Percentiles rank a stretch among this genome's conserved stretches.
Conservation (phyloP, 225 moss, liverwort and hornwort genomes). For the Asterella californica region DNA sequence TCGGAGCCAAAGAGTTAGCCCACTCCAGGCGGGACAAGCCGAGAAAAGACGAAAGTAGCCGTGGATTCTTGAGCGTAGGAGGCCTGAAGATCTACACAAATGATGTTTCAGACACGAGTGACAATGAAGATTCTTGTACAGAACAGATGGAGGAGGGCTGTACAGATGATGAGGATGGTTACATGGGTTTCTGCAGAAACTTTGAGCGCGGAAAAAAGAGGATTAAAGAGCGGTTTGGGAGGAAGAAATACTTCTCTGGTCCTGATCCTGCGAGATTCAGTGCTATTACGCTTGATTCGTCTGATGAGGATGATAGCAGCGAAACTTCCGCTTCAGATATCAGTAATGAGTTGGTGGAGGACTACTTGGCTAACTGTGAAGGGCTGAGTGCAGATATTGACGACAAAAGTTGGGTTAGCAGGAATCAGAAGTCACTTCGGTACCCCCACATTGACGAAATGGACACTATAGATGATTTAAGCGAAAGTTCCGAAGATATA, state of each 20-base stretch:
- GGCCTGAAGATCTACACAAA: slow-evolving; percentile 61
- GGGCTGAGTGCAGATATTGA: slow-evolving; percentile 51
- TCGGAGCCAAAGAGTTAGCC: slow-evolving; percentile 15
- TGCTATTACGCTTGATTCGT: slow-evolving; percentile 49
- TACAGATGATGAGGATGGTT: slow-evolving; percentile 46
- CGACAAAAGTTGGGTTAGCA: slow-evolving; percentile 49
- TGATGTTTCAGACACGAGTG: slow-evolving; percentile 21
- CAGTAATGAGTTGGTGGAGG: slow-evolving; percentile 68
- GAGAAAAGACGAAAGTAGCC: slow-evolving; percentile 23
- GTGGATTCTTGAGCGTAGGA: slow-evolving; percentile 66
- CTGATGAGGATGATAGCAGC: slow-evolving; percentile 53
- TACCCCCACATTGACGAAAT: slow-evolving; percentile 63
- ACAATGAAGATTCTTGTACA: slow-evolving; percentile 22
- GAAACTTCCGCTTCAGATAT: slow-evolving; percentile 63
- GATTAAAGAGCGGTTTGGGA: slow-evolving; percentile 24
- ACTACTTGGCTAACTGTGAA: slow-evolving; percentile 75
- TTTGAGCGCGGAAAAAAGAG: slow-evolving; percentile 33
- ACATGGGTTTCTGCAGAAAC: slow-evolving; percentile 39
- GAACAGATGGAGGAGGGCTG: slow-evolving; percentile 32
- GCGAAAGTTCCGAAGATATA: slow-evolving; percentile 18
- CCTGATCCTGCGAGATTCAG: slow-evolving; percentile 26
- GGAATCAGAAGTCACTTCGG: slow-evolving; percentile 38
- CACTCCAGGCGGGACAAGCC: neutral
- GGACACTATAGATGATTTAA: slow-evolving; percentile 32
- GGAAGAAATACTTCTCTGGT: slow-evolving; percentile 22